phyloP scores from a whole-genome alignment of 768 basidiomycete species.

The Ephemerocybe angulata region DNA sequence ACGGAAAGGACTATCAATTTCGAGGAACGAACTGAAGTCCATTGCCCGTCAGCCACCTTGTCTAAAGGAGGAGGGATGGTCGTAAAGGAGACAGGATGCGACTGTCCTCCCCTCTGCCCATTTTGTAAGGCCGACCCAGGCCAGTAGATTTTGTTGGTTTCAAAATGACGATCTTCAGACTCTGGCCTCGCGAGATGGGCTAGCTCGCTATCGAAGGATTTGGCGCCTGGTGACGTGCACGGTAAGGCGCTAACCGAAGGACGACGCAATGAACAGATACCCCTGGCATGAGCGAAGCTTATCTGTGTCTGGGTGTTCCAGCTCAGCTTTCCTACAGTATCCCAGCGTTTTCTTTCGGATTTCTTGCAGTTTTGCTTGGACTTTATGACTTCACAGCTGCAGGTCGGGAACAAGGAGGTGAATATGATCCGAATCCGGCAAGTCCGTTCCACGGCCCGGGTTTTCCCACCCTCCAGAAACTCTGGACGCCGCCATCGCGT shows the following conservation, averaged over 20 bases:
- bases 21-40: background rate
- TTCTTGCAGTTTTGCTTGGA: no score
- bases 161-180: background rate
- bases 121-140: background rate
- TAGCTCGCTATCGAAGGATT: no score
- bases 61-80: constrained; percentile 2
- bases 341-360: no score
- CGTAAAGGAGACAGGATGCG: constrained; percentile 2
- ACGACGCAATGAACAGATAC: no score
- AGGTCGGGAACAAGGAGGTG: no score
- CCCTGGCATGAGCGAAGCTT: no score
- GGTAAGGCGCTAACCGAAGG: no score
- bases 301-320: no score
- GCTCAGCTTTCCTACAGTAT: no score
- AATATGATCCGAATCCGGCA: background rate
- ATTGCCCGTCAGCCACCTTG: constrained; percentile 7
- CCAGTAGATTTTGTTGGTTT: background rate
- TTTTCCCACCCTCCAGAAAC: background rate
- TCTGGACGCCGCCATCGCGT: background rate
- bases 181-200: no score
- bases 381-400: no score
- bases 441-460: background rate
- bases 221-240: no score
- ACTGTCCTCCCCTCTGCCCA: background rate
- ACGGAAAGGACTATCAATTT: background rate